Conservation (phyloP, 2,329 filamentous ascomycete genomes). For the Samsoniella hepiali region DNA sequence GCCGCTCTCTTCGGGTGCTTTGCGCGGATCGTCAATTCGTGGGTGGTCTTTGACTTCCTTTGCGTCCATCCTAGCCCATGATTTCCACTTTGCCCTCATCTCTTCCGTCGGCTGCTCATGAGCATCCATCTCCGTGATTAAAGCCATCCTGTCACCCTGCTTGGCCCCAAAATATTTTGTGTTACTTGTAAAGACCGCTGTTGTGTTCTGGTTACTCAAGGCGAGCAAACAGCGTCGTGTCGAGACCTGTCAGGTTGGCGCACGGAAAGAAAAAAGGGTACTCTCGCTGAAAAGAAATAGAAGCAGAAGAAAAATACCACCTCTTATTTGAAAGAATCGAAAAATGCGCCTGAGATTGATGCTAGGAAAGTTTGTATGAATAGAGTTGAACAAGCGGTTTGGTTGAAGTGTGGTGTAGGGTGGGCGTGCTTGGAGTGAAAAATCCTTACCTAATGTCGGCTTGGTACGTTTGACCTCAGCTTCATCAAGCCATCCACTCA, state of each 20-base stretch:
- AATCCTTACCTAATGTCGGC: conserved; percentile 6
- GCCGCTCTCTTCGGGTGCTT: conserved; percentile 35
- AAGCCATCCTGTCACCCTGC: neutral
- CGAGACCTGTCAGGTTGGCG: no score
- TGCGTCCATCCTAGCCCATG: conserved; percentile 60
- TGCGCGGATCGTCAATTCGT: conserved; percentile 54
- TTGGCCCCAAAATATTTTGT: no score
- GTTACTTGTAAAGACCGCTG: no score
- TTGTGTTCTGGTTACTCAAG: no score
- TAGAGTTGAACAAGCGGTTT: neutral
- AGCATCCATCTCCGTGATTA: conserved; percentile 59
- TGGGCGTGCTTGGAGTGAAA: neutral
- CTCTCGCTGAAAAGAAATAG: no score
- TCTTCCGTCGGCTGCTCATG: conserved; percentile 71
- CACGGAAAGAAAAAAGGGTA: no score
- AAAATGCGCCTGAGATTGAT: neutral
- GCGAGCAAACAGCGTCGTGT: no score
- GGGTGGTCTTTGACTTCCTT: conserved; percentile 49
- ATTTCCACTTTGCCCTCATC: conserved; percentile 72
- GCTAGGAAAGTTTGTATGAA: neutral
- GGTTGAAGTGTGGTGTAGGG: neutral
- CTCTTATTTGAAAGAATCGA: neutral
- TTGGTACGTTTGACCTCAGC: neutral
- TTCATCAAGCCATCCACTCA: neutral
- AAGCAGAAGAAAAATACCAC: neutral